phyloP scores from a whole-genome alignment of 139 green algal species.

The Chlorella vulgaris region DNA sequence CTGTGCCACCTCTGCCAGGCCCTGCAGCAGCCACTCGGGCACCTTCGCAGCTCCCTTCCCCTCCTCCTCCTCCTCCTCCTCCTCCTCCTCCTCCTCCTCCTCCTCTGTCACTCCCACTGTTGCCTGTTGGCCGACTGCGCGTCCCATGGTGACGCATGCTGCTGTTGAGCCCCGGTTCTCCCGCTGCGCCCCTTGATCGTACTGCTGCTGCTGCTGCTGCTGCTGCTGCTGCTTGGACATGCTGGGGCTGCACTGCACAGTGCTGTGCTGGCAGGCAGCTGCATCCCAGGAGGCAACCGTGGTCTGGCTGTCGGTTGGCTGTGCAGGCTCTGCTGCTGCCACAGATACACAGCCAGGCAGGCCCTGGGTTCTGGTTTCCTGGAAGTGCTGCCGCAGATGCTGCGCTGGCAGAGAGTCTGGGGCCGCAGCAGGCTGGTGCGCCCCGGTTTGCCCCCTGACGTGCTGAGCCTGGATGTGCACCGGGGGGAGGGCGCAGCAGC shows the following conservation, averaged over 20 bases:
- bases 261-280: neutral
- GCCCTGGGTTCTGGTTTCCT: neutral
- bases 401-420: neutral
- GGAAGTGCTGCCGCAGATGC: no score
- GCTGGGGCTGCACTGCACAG: neutral
- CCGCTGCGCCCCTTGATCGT: neutral
- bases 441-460: neutral
- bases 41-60: neutral
- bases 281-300: constrained; percentile 1
- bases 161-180: no score
- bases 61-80: neutral
- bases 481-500: constrained; percentile 16
- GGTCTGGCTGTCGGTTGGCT: constrained; percentile 22
- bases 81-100: neutral
- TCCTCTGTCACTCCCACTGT: no score
- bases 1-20: neutral
- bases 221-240: neutral
- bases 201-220: neutral
- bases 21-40: constrained; percentile 27
- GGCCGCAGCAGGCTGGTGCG: neutral
- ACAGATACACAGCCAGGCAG: neutral
- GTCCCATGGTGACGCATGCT: no score
- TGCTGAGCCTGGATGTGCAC: constrained; percentile 9
- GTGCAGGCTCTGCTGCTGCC: neutral
- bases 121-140: no score